Base-by-base conservation (phyloP, 805 yeast species). In the Scheffersomyces coipomensis region DNA sequence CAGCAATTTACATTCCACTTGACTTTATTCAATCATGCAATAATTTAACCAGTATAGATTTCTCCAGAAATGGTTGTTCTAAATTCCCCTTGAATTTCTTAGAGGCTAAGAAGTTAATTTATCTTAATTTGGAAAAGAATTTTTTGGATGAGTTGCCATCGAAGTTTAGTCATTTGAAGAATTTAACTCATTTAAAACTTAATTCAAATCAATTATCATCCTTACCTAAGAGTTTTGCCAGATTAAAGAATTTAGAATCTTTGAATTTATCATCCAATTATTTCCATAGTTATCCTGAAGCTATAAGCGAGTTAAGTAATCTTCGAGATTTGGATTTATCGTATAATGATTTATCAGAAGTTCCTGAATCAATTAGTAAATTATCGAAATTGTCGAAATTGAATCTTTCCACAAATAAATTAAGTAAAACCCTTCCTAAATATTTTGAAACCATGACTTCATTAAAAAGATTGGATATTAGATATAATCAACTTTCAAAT, bases 1-100 rank as follows among this genome's bases (percentile, higher is more conserved):
- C 96, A 3, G 85, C 95, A 13, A 83, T 91, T 38, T 79, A 81
- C 43, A 68, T 90, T 24, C 95, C 97, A 0, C 65, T 79, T 39
- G 96, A 89, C 55, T 90, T 90, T 56, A 81, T 90, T 52, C 95
- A 88, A 56, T 78, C 84, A 18, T 87, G 95, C 48, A 75, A 79
- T 29, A 86, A 86, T 52, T 68, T 89, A 52, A 73, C 76, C 19
- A 76, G 78, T 38, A 70, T 89, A 45, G 74, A 80, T 40, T 87
- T 82, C 68, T 79, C 86, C 1, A 73, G 81, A 45, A 85, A 85
- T 49, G 83, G 93, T 40, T 79, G 86, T 18, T 78, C 84, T 6
- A 75, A 69, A 34, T 85, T 90, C 55, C 97, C 97, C 2, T 56
- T 71, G 12, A 83, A 86, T 47, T 74, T 90, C 32, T 71, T 83